These are phyloP conservation scores for Trifolium pratense DNA, from an alignment of 306 rosid genomes.

Conservation along the genomic window DNA sequence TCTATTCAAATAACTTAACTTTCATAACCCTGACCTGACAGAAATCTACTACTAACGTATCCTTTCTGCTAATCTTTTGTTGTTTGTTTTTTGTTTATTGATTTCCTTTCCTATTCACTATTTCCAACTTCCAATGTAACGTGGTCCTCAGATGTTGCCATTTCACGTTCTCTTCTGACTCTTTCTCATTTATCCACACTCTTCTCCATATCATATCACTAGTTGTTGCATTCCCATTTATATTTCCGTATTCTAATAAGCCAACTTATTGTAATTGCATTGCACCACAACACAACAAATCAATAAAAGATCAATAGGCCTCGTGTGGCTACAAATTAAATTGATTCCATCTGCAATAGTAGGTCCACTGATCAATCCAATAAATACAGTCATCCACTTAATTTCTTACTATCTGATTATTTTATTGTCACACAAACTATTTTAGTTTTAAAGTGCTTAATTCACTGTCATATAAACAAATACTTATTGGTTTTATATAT, in stretches of 20 bases:
- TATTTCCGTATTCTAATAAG: not conserved
- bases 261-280: not conserved
- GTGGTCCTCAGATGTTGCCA: slow-evolving; percentile 52
- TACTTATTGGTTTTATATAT: no score
- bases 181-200: slow-evolving; percentile 35
- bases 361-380: slow-evolving; percentile 5
- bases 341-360: not conserved
- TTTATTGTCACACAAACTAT: no score
- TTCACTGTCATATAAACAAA: no score
- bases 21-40: slow-evolving; percentile 48
- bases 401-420: no score
- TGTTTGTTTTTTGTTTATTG: not conserved
- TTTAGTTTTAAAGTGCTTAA: no score
- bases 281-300: not conserved
- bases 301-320: not conserved
- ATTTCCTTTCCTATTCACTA: not conserved
- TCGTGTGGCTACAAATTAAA: not conserved
- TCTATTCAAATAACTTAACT: slow-evolving; percentile 46
- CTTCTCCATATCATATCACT: slow-evolving; percentile 30
- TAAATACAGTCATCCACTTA: not conserved
- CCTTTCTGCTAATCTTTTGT: slow-evolving; percentile 20
- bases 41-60: slow-evolving; percentile 26
- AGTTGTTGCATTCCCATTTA: not conserved
- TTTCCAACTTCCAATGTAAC: slow-evolving; percentile 39
- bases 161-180: slow-evolving; percentile 42